Evolutionary conservation across 148 eudicot genomes (phyloP).

Genomic region (Rhododendron kiyosumense): DNA sequence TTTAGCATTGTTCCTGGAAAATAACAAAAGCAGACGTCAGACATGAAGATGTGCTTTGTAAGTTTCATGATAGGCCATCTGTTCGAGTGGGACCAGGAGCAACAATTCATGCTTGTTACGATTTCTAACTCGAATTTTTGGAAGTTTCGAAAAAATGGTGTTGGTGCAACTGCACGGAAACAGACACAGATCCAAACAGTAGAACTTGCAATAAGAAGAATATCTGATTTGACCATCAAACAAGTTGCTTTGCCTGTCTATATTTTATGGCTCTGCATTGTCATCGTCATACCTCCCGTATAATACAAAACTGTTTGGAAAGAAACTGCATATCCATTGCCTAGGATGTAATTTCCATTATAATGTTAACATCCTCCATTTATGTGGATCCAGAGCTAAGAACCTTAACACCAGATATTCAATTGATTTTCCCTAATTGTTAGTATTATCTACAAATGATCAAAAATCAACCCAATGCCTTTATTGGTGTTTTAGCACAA

Average conservation of each 20-base stretch:
- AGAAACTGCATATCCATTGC: background rate
- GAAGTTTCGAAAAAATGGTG: background rate
- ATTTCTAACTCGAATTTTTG: background rate
- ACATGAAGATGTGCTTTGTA: background rate
- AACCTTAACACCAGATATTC: background rate
- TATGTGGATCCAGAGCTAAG: background rate
- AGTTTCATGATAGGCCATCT: slow-evolving; percentile 7
- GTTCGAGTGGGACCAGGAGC: background rate
- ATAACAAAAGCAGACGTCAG: background rate
- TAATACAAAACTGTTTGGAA: background rate
- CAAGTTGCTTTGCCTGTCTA: background rate
- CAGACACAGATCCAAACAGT: background rate
- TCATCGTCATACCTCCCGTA: background rate
- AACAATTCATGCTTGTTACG: background rate
- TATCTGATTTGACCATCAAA: background rate
- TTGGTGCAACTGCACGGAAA: background rate
- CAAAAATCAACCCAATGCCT: background rate
- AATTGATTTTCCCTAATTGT: background rate
- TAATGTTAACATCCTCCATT: background rate
- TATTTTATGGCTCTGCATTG: background rate
- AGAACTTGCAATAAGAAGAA: background rate
- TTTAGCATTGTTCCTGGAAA: slow-evolving; percentile 19
- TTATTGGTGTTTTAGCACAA: background rate
- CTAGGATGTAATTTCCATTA: background rate
- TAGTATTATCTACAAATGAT: background rate